Conservation (phyloP, 2,329 filamentous ascomycete genomes). For the Monosporascus ibericus region DNA sequence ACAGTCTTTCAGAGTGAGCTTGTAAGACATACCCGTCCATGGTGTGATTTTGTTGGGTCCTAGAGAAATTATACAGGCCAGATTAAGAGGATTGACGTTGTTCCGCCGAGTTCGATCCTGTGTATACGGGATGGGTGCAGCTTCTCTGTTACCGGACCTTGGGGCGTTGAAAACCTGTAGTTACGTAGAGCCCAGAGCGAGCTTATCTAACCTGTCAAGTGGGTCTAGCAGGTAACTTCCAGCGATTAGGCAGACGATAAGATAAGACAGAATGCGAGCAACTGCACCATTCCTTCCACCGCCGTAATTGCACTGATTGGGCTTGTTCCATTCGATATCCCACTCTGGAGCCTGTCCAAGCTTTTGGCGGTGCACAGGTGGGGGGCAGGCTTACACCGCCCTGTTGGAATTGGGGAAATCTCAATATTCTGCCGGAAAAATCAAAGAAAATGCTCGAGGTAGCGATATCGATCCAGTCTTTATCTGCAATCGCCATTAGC, state of each 20-base stretch:
- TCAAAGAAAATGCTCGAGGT: slow-evolving; percentile 9
- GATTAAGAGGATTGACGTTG: no score
- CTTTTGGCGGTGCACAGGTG: background rate
- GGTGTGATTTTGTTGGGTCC: slow-evolving; percentile 2
- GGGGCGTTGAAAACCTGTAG: background rate
- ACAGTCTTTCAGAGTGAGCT: background rate
- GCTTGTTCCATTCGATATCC: background rate
- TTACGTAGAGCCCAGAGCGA: background rate
- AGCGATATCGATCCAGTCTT: background rate
- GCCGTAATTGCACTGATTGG: background rate
- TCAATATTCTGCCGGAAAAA: background rate
- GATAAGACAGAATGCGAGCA: background rate
- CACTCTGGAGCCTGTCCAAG: background rate
- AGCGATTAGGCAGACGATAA: background rate
- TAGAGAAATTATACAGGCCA: no score
- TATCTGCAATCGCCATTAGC: background rate
- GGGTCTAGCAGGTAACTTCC: background rate
- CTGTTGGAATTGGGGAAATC: background rate
- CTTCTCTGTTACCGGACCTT: background rate
- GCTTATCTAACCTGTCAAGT: no score
- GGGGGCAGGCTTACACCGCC: no score
- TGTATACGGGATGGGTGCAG: background rate
- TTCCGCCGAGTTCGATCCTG: no score
- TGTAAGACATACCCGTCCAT: slow-evolving; percentile 22
- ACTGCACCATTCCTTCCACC: background rate